These are phyloP conservation scores for Candida corydali DNA, from an alignment of 805 yeast species.

Conservation along the genomic window DNA sequence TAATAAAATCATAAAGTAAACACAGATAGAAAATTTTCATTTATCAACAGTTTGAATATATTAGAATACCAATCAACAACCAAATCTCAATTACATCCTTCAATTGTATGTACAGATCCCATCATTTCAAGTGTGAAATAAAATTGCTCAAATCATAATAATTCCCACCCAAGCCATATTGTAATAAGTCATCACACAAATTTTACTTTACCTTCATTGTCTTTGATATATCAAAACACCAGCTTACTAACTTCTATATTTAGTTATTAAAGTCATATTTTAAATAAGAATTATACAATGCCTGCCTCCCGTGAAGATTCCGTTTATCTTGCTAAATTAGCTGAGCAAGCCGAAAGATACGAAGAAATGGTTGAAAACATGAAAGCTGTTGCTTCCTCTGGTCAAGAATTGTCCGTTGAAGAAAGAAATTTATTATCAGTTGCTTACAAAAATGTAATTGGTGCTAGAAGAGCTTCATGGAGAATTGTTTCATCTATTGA, in stretches of 20 bases:
- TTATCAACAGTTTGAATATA: no score
- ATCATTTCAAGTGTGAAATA: no score
- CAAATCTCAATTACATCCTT: no score
- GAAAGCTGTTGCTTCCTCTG: slow-evolving; percentile 95
- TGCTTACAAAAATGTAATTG: slow-evolving; percentile 97
- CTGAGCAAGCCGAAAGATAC: slow-evolving; percentile 99
- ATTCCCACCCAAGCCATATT: no score
- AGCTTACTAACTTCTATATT: slow-evolving; percentile 1
- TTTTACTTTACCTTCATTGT: no score
- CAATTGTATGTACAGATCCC: no score
- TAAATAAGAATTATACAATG: slow-evolving; percentile 34
- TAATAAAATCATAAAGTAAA: no score
- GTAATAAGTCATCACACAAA: no score
- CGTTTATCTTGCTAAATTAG: slow-evolving; percentile 95
- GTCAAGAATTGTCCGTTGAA: slow-evolving; percentile 93
- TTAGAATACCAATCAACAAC: no score
- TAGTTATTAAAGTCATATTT: neutral
- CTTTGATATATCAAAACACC: no score
- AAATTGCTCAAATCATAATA: no score
- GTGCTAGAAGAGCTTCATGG: slow-evolving; percentile 99
- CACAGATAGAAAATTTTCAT: no score
- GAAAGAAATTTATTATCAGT: slow-evolving; percentile 96
- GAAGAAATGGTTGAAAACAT: slow-evolving; percentile 99
- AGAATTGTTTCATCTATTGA: slow-evolving; percentile 97
- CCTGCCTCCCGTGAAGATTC: slow-evolving; percentile 94